Evolutionary conservation across 345 rosid species (phyloP), one percentile per base, ranked within the genome.

Genomic region (Linum lewisii): DNA sequence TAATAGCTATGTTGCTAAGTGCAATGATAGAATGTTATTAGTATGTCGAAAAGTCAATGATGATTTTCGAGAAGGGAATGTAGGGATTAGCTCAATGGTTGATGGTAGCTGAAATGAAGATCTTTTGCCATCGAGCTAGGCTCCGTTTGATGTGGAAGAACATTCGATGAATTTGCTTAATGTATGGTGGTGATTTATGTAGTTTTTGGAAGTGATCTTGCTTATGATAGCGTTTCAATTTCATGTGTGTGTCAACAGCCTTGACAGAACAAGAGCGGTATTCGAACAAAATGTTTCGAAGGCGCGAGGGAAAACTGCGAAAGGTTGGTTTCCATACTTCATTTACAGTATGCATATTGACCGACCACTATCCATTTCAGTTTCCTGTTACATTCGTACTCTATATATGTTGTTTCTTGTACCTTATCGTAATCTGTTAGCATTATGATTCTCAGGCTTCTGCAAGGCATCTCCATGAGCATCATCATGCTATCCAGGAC

Each of bases 401-500:
- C 38, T 44, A 34, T 36, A 21, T 4, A 29, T 29, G 34, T 29
- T 29, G 34, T 29, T 29, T 29, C 4, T 29, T 29, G 4, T 29
- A 1, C 34, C 2, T 29, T 29, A 4, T 29, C 34, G 7, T 29
- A 29, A 29, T 29, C 34, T 29, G 32, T 26, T 26, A 26, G 32
- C 32, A 26, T 26, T 26, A 26, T 26, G 34, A 3, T 29, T 70
- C 58, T 25, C 81, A 84, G 85, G 83, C 79, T 67, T 70, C 75
- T 63, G 47, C 60, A 42, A 79, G 81, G 73, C 75, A 76, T 68
- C 69, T 76, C 64, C 85, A 81, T 63, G 92, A 82, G 59, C 78
- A 89, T 68, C 90, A 78, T 59, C 73, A 79, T 76, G 65, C n/a
- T n/a, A n/a, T 83, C 51, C 84, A 78, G 57, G 94, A 93, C 19